Conservation (phyloP, 75 land plant genomes). For the Ceratopteris richardii region DNA sequence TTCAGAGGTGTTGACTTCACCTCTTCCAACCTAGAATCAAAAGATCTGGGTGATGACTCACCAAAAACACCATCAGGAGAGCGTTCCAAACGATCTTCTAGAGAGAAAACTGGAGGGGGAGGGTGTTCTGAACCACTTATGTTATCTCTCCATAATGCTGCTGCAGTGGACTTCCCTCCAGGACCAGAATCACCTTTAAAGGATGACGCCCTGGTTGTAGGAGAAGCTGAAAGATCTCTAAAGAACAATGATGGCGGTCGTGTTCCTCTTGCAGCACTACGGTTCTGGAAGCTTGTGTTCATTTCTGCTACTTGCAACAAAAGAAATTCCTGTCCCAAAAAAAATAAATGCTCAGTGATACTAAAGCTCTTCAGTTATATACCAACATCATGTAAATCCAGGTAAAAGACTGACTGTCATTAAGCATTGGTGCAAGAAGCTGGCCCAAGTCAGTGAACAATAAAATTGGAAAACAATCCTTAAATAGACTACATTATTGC, state of each 20-base stretch:
- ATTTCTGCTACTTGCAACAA: slow-evolving; percentile 1
- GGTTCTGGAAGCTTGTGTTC: background rate
- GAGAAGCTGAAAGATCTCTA: slow-evolving; percentile 74
- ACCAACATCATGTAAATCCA: too few relatives aligned
- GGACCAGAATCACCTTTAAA: slow-evolving; percentile 30
- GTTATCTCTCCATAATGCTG: slow-evolving; percentile 69
- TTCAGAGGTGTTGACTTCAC: slow-evolving; percentile 11
- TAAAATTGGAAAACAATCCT: too few relatives aligned
- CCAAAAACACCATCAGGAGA: slow-evolving; percentile 14
- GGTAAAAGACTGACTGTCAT: too few relatives aligned
- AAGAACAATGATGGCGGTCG: slow-evolving; percentile 63
- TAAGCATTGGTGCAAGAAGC: too few relatives aligned
- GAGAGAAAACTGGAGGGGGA: slow-evolving; percentile 78
- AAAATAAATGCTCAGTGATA: too few relatives aligned
- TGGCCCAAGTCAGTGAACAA: too few relatives aligned
- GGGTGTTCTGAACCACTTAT: slow-evolving; percentile 51
- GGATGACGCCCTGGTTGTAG: slow-evolving; percentile 23
- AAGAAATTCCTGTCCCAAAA: too few relatives aligned
- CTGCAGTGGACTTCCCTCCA: slow-evolving; percentile 53
- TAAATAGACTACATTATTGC: too few relatives aligned
- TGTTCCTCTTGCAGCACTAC: background rate
- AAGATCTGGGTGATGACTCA: slow-evolving; percentile 16
- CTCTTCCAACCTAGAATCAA: slow-evolving; percentile 10
- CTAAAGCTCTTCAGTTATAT: too few relatives aligned
- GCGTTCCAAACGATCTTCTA: slow-evolving; percentile 66